A percentile compares a stretch with the other conserved stretches of the same genome.
Conservation (phyloP, 2,329 filamentous ascomycete genomes). For the Beauveria scarabaeidicola region DNA sequence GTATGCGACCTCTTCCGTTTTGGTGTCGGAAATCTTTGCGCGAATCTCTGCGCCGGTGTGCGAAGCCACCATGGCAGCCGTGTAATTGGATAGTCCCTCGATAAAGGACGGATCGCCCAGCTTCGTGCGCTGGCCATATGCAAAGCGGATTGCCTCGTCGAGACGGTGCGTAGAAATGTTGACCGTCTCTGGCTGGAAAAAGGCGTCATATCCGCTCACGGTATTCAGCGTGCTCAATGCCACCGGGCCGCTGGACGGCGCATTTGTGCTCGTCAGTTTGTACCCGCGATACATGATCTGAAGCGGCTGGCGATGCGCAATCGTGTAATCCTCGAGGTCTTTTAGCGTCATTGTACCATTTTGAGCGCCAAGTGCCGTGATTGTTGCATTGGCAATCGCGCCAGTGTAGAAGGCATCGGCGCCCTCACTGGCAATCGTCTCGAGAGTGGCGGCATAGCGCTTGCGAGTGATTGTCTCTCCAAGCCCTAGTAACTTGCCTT, state of each 20-base stretch:
- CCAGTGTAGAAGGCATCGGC: slow-evolving; percentile 63
- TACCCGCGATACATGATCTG: slow-evolving; percentile 60
- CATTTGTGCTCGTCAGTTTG: slow-evolving; percentile 57
- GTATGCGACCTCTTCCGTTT: slow-evolving; percentile 29
- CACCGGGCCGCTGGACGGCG: slow-evolving; percentile 67
- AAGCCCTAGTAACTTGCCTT: slow-evolving; percentile 54
- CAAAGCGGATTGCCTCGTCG: slow-evolving; percentile 78
- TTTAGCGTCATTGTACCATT: slow-evolving; percentile 71
- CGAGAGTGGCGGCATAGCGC: slow-evolving; percentile 65
- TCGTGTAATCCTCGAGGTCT: slow-evolving; percentile 64
- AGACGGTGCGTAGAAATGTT: slow-evolving; percentile 65
- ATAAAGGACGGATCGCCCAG: slow-evolving; percentile 73
- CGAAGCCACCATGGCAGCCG: slow-evolving; percentile 57
- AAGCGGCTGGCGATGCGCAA: slow-evolving; percentile 53
- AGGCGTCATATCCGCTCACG: slow-evolving; percentile 58
- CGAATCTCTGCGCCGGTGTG: slow-evolving; percentile 45
- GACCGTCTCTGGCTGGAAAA: slow-evolving; percentile 45
- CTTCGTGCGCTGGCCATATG: slow-evolving; percentile 63
- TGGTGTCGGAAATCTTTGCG: slow-evolving; percentile 34
- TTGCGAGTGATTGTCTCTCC: slow-evolving; percentile 70
- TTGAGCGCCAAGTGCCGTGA: slow-evolving; percentile 51
- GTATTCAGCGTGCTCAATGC: slow-evolving; percentile 67
- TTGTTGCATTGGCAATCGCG: slow-evolving; percentile 59
- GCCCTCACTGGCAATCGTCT: slow-evolving; percentile 58
- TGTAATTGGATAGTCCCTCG: slow-evolving; percentile 48